phyloP scores from a whole-genome alignment of 2,329 filamentous ascomycete genomes.

The Ploettnerulaceae sp. region DNA sequence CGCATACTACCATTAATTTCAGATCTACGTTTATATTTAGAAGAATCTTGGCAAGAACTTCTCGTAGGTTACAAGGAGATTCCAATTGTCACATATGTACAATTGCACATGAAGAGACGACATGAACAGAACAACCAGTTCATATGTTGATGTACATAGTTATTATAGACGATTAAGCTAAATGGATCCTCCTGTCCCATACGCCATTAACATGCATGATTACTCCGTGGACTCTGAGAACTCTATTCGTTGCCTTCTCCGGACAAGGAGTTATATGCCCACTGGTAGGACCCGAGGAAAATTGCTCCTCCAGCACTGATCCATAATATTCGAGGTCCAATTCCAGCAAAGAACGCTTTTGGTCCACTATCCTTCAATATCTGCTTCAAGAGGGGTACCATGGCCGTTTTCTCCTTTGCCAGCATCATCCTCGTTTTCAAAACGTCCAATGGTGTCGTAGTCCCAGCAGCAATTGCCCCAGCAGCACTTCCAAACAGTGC shows the following conservation, averaged over 20 bases:
- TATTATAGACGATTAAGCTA: constrained; percentile 3
- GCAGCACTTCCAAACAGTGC: constrained; percentile 79
- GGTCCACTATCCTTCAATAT: constrained; percentile 63
- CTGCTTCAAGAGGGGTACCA: constrained; percentile 53
- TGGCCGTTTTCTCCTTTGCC: constrained; percentile 60
- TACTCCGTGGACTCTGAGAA: not conserved
- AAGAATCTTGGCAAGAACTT: no score
- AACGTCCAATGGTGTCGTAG: constrained; percentile 93
- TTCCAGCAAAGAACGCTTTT: constrained; percentile 67
- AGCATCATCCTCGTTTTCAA: constrained; percentile 97
- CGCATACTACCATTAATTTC: no score
- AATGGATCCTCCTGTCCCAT: constrained; percentile 3
- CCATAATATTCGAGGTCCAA: constrained; percentile 84
- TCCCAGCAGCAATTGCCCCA: constrained; percentile 77
- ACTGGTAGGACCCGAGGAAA: constrained; percentile 91
- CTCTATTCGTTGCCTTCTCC: constrained; percentile 11
- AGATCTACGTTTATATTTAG: not conserved
- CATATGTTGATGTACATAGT: not conserved
- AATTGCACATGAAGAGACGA: no score
- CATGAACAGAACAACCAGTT: no score
- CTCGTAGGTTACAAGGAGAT: no score
- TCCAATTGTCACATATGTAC: no score
- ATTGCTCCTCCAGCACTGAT: constrained; percentile 93
- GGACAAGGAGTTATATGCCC: constrained; percentile 67
- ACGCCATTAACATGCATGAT: constrained; percentile 23